These are phyloP conservation scores for Pichia manshurica DNA, from an alignment of 805 yeast species.

Conservation along the genomic window DNA sequence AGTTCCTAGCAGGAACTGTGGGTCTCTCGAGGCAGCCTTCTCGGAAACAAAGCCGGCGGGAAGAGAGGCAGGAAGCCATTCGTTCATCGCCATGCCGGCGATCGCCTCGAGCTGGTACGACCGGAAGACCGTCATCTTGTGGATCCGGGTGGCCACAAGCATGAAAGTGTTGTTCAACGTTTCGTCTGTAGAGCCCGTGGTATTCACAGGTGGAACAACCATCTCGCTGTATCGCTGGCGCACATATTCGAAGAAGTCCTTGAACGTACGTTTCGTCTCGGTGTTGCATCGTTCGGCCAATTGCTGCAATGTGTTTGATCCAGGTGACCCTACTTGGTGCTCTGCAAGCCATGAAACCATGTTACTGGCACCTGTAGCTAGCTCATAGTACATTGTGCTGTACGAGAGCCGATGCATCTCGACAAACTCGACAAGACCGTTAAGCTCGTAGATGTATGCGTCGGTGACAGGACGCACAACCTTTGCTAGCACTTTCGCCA, in stretches of 20 bases:
- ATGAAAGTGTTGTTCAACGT: constrained; percentile 39
- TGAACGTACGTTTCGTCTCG: constrained; percentile 33
- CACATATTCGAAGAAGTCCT: constrained; percentile 49
- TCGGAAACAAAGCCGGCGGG: constrained; percentile 46
- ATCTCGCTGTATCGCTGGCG: constrained; percentile 40
- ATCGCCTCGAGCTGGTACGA: constrained; percentile 48
- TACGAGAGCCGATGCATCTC: constrained; percentile 40
- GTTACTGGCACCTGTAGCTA: constrained; percentile 25
- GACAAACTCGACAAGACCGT: constrained; percentile 35
- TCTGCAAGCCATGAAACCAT: constrained; percentile 9
- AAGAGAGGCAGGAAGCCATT: constrained; percentile 64
- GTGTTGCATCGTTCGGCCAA: neutral
- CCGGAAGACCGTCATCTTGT: constrained; percentile 58
- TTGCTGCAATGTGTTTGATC: constrained; percentile 14
- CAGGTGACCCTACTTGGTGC: constrained; percentile 11
- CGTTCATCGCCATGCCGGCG: constrained; percentile 48
- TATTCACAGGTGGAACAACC: constrained; percentile 55
- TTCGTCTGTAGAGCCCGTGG: constrained; percentile 18
- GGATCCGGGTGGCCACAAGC: constrained; percentile 60
- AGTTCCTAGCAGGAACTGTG: constrained; percentile 51
- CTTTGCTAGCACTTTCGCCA: constrained; percentile 50
- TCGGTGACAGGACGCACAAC: constrained; percentile 45
- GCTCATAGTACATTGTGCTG: constrained; percentile 51
- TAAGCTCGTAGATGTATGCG: constrained; percentile 35
- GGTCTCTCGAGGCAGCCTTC: constrained; percentile 39